Evolutionary conservation across 2,329 filamentous ascomycete genomes (phyloP), one percentile per base, ranked within the genome.

Genomic region (Pseudogymnoascus pannorum): DNA sequence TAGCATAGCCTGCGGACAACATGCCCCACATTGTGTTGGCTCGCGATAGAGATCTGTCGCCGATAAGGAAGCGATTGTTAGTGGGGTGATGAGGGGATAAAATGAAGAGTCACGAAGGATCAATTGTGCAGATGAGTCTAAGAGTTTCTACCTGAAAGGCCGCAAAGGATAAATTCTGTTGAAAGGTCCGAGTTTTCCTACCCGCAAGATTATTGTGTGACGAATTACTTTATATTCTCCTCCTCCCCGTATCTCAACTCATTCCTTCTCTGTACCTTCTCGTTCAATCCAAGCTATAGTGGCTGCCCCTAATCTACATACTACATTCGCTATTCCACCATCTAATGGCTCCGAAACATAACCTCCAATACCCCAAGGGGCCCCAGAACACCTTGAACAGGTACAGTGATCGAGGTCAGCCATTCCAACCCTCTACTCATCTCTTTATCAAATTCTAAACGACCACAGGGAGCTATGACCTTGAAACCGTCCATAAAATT

Each of bases 401-500:
- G 24, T 66, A 69, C 60, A 62, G 51, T 44, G 68, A 69, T 54
- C 63, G 65, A 18, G 63, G 68, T 58, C 64, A 66, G 67, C 44
- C 26, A 38, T 20, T 42, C 4, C 40, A n/a, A 20, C 44, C 11
- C 33, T 26, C n/a, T 29, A 18, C 7, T 7, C 31, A 16, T 26
- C 33, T 29, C 58, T 11, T 11, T 5, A 20, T 24, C 22, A 4
- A 29, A 60, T 29, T n/a, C 48, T 68, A 59, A 61, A 69, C 51
- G 68, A 64, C 61, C 20, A 20, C 59, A 91, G 88, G 83, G 58
- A 81, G 80, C 58, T 95, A 96, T 71, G 85, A 90, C 61, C 80
- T 88, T 58, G 78, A 84, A 57, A 83, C 85, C 6, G 90, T 95
- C 70, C 89, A 95, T 72, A 72, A 75, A 62, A 88, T 95, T 69